Percentiles rank a stretch among this genome's conserved stretches.
phyloP scores from a whole-genome alignment of 2,329 filamentous ascomycete genomes.

The Diaporthe capsici region DNA sequence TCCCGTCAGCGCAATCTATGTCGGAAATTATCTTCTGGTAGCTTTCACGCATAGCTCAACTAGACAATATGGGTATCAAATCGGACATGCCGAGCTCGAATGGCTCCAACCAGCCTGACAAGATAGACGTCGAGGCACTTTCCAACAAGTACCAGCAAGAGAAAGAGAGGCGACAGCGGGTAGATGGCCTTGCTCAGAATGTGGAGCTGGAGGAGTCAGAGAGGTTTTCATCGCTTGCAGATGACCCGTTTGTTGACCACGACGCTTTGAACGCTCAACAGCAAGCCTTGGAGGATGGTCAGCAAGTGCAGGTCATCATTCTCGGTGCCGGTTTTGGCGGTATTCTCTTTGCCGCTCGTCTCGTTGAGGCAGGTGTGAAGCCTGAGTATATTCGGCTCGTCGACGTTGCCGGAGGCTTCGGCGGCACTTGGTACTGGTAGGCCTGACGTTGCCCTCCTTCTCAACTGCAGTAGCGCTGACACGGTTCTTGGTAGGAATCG shows the following conservation, averaged over 20 bases:
- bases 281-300: neutral
- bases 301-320: constrained; percentile 42
- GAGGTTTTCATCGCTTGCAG: constrained; percentile 45
- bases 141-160: constrained; percentile 52
- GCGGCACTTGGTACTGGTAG: constrained; percentile 66
- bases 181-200: constrained; percentile 53
- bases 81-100: neutral
- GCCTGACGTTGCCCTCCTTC: neutral
- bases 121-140: constrained; percentile 19
- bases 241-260: constrained; percentile 55
- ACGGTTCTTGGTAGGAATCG: constrained; percentile 50
- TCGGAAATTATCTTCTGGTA: neutral
- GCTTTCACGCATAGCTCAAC: neutral
- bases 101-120: neutral
- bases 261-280: constrained; percentile 47
- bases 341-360: constrained; percentile 51
- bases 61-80: neutral
- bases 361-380: constrained; percentile 53
- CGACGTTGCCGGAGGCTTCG: constrained; percentile 60
- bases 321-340: constrained; percentile 55
- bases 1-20: too few relatives aligned
- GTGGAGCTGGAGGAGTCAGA: constrained; percentile 47
- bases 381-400: constrained; percentile 57
- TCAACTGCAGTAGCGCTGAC: neutral
- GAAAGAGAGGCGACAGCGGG: constrained; percentile 51